Conservation (phyloP, 2,329 filamentous ascomycete species). For the Aspergillus phoenicis region DNA sequence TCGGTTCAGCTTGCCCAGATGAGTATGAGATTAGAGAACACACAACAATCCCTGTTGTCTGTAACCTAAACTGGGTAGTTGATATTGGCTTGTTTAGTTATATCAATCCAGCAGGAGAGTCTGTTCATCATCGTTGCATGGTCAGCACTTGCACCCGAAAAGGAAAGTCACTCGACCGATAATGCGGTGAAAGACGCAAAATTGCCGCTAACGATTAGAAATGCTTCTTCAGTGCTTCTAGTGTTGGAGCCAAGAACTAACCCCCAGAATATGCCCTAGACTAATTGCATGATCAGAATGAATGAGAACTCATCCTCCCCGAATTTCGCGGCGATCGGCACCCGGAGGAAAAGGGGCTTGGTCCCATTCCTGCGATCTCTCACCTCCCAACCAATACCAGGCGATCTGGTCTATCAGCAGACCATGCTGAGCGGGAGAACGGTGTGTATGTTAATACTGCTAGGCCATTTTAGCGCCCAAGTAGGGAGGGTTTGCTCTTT, state of each 20-base stretch:
- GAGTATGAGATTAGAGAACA: background rate
- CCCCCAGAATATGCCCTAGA: slow-evolving; percentile 1
- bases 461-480: background rate
- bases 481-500: background rate
- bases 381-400: background rate
- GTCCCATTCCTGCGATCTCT: background rate
- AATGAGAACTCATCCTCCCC: background rate
- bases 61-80: background rate
- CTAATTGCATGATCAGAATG: slow-evolving; percentile 8
- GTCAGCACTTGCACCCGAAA: background rate
- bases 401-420: background rate
- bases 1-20: background rate
- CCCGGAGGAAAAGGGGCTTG: slow-evolving; percentile 5
- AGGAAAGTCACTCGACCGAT: slow-evolving; percentile 12
- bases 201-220: slow-evolving; percentile 18
- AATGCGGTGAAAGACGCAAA: slow-evolving; percentile 21
- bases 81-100: background rate
- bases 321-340: slow-evolving; percentile 9
- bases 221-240: slow-evolving; percentile 38
- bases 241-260: slow-evolving; percentile 32
- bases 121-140: background rate
- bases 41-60: background rate
- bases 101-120: background rate
- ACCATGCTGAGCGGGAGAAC: background rate
- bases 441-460: slow-evolving; percentile 1